Evolutionary conservation across 345 rosid species (phyloP), one percentile per base, ranked within the genome.

Genomic region (Dipteronia dyeriana): DNA sequence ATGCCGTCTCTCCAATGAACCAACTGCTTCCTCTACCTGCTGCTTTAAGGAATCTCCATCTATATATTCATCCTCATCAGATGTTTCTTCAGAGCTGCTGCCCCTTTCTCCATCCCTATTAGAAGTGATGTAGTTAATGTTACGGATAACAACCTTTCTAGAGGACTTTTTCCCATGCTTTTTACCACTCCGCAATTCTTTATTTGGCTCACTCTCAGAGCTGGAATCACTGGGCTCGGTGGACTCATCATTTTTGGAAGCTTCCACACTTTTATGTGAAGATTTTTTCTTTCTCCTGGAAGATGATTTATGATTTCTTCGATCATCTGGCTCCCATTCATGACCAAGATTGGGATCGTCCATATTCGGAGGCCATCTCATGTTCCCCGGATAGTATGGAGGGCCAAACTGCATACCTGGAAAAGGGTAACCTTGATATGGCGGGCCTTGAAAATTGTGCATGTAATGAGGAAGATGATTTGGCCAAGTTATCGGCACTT

Each of bases 41-140:
- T 89, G 91, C 84, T 90, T 93, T 74, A 95, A 86, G 70, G 90
- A 85, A 70, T 91, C 84, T 71, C 90, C 96, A 76, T 88, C 87
- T 73, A 89, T 83, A 80, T 83, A 86, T 43, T 84, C 95, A 64
- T 84, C 94, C 62, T 88, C 95, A 26, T 89, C 92, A 22, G 88
- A 89, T 66, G 85, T 87, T 54, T 82, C 91, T 67, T 90, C 93
- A 0, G 92, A 88, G 63, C 75, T 66, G 39, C 88, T 85, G 29
- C 72, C 89, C 60, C 74, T 90, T 19, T 85, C 89, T 78, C 91
- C 96, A 75, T 92, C 90, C 76, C 90, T 89, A 82, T 85, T 88
- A 3, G 98, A 93, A 74, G 99, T 88, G 60, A 96, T 92, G 84
- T 96, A 96, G 82, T 96, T 96, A 71, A 96, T 96, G 79, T 96